A percentile compares a stretch with the other conserved stretches of the same genome.
Evolutionary conservation across 2,329 filamentous ascomycete genomes (phyloP).

Genomic region (Thermochaetoides dissita): DNA sequence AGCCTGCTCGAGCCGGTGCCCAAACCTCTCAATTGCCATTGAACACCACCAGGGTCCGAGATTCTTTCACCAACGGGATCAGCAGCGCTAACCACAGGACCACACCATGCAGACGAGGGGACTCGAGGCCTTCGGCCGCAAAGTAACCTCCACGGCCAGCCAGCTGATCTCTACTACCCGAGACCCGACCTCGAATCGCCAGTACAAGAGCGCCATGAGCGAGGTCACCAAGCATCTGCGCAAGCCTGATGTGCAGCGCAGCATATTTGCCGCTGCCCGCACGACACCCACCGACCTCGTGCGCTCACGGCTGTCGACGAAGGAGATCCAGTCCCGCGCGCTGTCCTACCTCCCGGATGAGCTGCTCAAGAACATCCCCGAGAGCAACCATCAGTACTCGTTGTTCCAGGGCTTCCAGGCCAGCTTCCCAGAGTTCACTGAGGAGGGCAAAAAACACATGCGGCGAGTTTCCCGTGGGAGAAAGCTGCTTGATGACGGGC

Average conservation of each 20-base stretch:
- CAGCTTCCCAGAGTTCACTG: conserved; percentile 57
- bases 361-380: conserved; percentile 75
- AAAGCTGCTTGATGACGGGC: conserved; percentile 57
- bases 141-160: conserved; percentile 84
- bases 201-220: conserved; percentile 77
- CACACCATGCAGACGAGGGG: conserved; percentile 53
- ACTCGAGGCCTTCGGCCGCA: conserved; percentile 82
- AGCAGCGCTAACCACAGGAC: conserved; percentile 8
- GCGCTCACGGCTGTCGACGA: conserved; percentile 75
- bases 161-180: conserved; percentile 64
- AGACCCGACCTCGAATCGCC: conserved; percentile 41
- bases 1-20: background rate
- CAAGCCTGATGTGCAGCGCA: conserved; percentile 70
- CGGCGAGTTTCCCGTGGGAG: conserved; percentile 60
- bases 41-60: too few relatives aligned
- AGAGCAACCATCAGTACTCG: conserved; percentile 73
- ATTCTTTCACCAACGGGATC: background rate
- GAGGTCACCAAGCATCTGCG: conserved; percentile 83
- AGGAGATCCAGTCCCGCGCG: conserved; percentile 89
- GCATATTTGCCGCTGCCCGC: conserved; percentile 79
- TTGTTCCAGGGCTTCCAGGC: conserved; percentile 95
- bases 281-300: conserved; percentile 90
- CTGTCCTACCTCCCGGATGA: conserved; percentile 82
- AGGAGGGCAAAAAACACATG: conserved; percentile 57
- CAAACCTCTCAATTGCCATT: too few relatives aligned